Evolutionary conservation across 1,284 basidiomycete species (phyloP).

Genomic region (Trichosporon coremiiforme): DNA sequence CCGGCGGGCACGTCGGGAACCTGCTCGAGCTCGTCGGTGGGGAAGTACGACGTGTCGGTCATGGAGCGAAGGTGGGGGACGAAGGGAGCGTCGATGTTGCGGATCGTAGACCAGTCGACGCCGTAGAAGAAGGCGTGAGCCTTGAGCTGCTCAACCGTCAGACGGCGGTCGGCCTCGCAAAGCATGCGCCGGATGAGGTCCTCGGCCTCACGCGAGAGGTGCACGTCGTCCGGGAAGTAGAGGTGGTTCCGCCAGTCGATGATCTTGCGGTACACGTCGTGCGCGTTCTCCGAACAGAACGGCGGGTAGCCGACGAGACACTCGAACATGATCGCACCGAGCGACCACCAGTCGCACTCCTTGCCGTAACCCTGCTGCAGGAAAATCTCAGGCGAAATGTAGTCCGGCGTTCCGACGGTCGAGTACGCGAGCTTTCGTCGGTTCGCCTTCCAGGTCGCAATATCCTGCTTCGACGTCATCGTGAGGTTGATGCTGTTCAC

Average conservation of each 20-base stretch:
- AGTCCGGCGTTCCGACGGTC: constrained; percentile 97
- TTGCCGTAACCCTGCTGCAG: constrained; percentile 96
- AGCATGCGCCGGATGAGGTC: constrained; percentile 79
- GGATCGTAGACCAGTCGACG: constrained; percentile 88
- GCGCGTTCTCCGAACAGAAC: constrained; percentile 96
- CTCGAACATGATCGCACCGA: constrained; percentile 98
- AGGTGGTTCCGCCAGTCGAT: constrained; percentile 91
- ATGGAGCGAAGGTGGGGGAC: constrained; percentile 88
- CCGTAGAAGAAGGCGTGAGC: constrained; percentile 95
- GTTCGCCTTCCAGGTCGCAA: constrained; percentile 99
- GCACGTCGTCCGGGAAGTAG: constrained; percentile 94
- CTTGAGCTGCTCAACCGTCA: constrained; percentile 87
- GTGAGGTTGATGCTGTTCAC: constrained; percentile 94
- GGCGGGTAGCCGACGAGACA: constrained; percentile 94
- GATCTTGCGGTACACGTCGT: constrained; percentile 98
- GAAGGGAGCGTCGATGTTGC: constrained; percentile 92
- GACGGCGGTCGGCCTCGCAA: constrained; percentile 75
- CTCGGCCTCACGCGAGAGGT: constrained; percentile 88
- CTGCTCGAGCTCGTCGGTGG: constrained; percentile 90
- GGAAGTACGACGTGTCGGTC: constrained; percentile 90
- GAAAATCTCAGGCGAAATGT: constrained; percentile 99
- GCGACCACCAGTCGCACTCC: constrained; percentile 98
- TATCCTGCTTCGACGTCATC: constrained; percentile 88
- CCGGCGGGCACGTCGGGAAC: constrained; percentile 64
- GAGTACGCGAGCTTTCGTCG: constrained; percentile 95